These are phyloP conservation scores for Macrophomina pseudophaseolina DNA, from an alignment of 2,329 filamentous ascomycete genomes.

Conservation along the genomic window DNA sequence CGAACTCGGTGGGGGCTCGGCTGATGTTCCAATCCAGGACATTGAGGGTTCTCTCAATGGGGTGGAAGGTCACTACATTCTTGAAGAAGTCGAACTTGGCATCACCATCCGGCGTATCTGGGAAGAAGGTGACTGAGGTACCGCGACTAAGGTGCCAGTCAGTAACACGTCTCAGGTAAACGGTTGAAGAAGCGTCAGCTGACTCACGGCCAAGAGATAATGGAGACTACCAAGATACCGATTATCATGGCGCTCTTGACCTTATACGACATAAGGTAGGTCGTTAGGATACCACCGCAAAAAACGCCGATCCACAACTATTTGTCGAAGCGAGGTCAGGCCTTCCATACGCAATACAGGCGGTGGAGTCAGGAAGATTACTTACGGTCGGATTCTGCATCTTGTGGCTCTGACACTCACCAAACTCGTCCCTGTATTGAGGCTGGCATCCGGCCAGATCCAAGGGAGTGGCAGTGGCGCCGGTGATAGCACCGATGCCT, in stretches of 20 bases:
- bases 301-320: slow-evolving; percentile 86
- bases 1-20: slow-evolving; percentile 72
- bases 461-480: slow-evolving; percentile 66
- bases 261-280: slow-evolving; percentile 80
- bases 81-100: slow-evolving; percentile 82
- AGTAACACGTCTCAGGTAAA: slow-evolving; percentile 28
- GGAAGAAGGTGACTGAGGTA: slow-evolving; percentile 80
- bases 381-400: slow-evolving; percentile 74
- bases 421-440: slow-evolving; percentile 54
- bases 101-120: slow-evolving; percentile 70
- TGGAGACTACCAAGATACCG: slow-evolving; percentile 80
- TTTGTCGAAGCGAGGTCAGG: background rate
- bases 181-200: background rate
- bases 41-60: slow-evolving; percentile 70
- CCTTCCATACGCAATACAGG: background rate
- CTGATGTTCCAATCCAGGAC: slow-evolving; percentile 76
- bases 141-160: slow-evolving; percentile 52
- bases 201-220: slow-evolving; percentile 79
- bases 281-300: slow-evolving; percentile 79
- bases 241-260: slow-evolving; percentile 85
- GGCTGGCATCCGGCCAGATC: slow-evolving; percentile 76
- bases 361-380: slow-evolving; percentile 27
- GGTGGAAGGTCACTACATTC: slow-evolving; percentile 80
- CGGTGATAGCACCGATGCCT: slow-evolving; percentile 79
- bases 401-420: slow-evolving; percentile 70